These are phyloP conservation scores for Luffa acutangula DNA, from an alignment of 306 rosid genomes.

Conservation along the genomic window DNA sequence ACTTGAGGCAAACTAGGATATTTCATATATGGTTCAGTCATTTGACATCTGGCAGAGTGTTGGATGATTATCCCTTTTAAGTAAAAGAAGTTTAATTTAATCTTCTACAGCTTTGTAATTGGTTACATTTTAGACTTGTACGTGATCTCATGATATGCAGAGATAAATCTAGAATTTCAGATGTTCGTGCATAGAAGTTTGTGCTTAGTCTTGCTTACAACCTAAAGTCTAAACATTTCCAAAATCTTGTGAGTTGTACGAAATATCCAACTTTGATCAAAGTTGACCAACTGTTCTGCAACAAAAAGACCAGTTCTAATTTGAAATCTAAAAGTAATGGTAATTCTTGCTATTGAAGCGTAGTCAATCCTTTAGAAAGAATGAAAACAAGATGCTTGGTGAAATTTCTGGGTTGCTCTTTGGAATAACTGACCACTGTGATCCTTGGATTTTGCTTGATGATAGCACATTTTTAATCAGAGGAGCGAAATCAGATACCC, in stretches of 20 bases:
- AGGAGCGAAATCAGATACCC: not conserved
- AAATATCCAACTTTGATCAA: not conserved
- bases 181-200: not conserved
- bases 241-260: not conserved
- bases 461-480: not conserved
- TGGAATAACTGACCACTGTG: not conserved
- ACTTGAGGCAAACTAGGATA: not conserved
- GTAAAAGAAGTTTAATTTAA: not conserved
- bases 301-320: not conserved
- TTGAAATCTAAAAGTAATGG: not conserved
- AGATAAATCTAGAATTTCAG: not conserved
- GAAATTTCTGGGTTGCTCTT: not conserved
- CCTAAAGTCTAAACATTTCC: not conserved
- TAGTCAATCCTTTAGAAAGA: not conserved
- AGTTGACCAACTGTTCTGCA: not conserved
- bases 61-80: not conserved
- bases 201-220: not conserved
- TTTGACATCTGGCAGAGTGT: not conserved
- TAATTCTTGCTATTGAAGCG: not conserved
- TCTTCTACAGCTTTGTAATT: not conserved
- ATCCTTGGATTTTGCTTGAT: not conserved
- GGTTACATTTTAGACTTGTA: not conserved
- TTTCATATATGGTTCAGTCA: not conserved
- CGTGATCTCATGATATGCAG: not conserved
- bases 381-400: not conserved